Evolutionary conservation across 2,329 filamentous ascomycete species (phyloP).

Genomic region (Neonectria sp.): DNA sequence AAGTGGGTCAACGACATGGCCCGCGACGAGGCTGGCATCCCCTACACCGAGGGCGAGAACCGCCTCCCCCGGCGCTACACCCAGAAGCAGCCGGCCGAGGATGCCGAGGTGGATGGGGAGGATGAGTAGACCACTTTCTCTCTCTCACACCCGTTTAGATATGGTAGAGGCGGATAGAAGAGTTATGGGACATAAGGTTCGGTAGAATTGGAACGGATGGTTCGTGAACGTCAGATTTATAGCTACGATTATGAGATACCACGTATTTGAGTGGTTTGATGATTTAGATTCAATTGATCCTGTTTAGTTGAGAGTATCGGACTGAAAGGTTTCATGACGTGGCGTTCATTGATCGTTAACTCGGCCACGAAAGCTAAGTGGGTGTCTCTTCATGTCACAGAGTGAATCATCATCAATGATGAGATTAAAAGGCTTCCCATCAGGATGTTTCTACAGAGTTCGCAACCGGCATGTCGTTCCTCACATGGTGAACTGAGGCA

Average conservation of each 20-base stretch:
- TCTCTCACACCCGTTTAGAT: not conserved
- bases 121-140: constrained; percentile 12
- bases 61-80: constrained; percentile 64
- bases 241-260: constrained; percentile 27
- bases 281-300: constrained; percentile 10
- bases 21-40: constrained; percentile 67
- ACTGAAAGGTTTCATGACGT: not conserved
- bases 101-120: constrained; percentile 33
- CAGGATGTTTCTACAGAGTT: too few species aligned
- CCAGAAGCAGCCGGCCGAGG: constrained; percentile 37
- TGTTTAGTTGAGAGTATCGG: not conserved
- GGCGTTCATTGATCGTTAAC: too few species aligned
- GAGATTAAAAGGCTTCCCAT: too few species aligned
- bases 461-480: too few species aligned
- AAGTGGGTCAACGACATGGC: constrained; percentile 61
- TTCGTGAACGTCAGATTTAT: constrained; percentile 33
- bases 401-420: too few species aligned
- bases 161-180: constrained; percentile 12
- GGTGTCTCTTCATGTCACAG: too few species aligned
- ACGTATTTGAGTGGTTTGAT: constrained; percentile 11
- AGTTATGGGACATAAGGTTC: constrained; percentile 6
- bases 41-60: constrained; percentile 73
- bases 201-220: constrained; percentile 32
- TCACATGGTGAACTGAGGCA: too few species aligned
- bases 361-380: too few species aligned